Evolutionary conservation across 2,329 filamentous ascomycete species (phyloP), one percentile per base, ranked within the genome.

Genomic region (Sporothrix luriei): DNA sequence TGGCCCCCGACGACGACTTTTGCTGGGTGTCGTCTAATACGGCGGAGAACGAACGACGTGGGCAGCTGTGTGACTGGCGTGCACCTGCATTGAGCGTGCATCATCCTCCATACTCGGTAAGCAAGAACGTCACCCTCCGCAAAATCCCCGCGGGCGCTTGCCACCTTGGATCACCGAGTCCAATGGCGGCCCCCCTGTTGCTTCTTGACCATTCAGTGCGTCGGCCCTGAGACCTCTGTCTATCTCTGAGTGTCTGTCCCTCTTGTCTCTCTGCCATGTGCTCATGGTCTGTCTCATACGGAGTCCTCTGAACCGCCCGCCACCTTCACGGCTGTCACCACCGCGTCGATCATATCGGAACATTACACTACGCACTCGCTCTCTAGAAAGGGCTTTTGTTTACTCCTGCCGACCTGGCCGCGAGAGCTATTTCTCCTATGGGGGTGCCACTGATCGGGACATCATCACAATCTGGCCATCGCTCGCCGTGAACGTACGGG

Each of bases 101-200:
- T 65, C 62, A 26, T 38, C 62, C 62, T 49, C 46, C 62, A 11
- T 51, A 65, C 46, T 51, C 62, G 61, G 62, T 65, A 65, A 65
- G 62, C 62, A 65, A 51, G 46, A 65, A 49, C 46, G 11, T 49
- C 14, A 16, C 14, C 24, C 7, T 11, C 43, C 61, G 2, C 19
- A 52, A 52, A 29, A 7, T 10, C 55, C 38, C 33, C 33, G 55
- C n/a, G 55, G 52, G 46, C 61, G 61, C 61, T 49, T 65, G 61
- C 46, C 61, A 43, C 24, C 24, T 66, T 51, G 62, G 62, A 66
- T 52, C 62, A 66, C 62, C 46, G 62, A 52, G 62, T 66, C 46
- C 46, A 46, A 66, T 66, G 46, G 64, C 29, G 10, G 48, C 4
- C 33, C 33, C 33, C 21, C 29, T 62, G 40, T 46, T 46, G 57